phyloP scores from a whole-genome alignment of 768 basidiomycete species.

The Kondoa malvinella region DNA sequence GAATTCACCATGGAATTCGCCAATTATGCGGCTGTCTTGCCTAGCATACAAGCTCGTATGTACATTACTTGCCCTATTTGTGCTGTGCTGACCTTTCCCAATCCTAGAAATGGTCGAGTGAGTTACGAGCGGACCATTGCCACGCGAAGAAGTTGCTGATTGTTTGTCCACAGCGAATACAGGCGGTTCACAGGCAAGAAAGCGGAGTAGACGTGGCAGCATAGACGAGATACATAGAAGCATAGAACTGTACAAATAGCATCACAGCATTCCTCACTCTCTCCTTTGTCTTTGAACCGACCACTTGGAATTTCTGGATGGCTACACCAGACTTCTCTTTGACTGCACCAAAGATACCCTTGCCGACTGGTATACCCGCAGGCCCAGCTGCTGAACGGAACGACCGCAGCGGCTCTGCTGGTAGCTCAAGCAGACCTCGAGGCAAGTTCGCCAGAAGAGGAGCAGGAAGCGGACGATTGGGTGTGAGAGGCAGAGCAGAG shows the following conservation, averaged over 20 bases:
- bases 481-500: not conserved
- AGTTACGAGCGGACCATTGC: not conserved
- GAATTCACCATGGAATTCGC: slow-evolving; percentile 42
- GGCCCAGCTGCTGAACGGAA: not conserved
- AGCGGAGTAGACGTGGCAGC: not conserved
- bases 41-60: slow-evolving; percentile 46
- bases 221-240: not conserved
- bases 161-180: not conserved
- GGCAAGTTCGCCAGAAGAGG: not conserved
- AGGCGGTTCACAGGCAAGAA: not conserved
- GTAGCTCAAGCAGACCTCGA: not conserved
- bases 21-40: slow-evolving; percentile 67
- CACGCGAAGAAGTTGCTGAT: not conserved
- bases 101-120: not conserved
- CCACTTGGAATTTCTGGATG: not conserved
- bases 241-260: not conserved
- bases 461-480: not conserved
- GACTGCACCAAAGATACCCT: not conserved
- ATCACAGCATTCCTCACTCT: too few relatives aligned
- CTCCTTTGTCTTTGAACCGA: not conserved
- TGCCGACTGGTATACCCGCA: not conserved
- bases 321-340: too few relatives aligned
- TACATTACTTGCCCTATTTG: not conserved
- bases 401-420: too few relatives aligned
- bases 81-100: not conserved